Base-by-base conservation (phyloP, 108 stramenopile species). In the Skeletonema costatum region DNA sequence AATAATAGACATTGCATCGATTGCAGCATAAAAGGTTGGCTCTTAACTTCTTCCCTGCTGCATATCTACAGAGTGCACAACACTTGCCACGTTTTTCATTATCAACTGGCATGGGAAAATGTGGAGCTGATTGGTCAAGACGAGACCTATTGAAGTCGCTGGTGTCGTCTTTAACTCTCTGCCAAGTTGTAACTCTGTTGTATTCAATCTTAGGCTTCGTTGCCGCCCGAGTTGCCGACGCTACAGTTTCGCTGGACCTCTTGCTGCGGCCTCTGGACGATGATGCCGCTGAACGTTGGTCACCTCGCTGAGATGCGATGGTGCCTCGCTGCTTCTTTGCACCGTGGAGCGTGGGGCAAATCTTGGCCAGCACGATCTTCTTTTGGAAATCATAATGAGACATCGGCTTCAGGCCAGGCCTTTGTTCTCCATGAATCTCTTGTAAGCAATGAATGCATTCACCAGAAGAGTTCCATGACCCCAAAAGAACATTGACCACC, bases 401-500 rank as follows among this genome's bases (percentile, higher is more conserved):
- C 64, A 62, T 50, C 9, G 16, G 51, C 35, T 50, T 21, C n/a
- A n/a, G n/a, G n/a, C n/a, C 67, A 17, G 41, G 8, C 48, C 74
- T 41, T 67, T 53, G 33, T 21, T 42, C 17, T 36, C 65, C 42
- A 29, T 53, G 31, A 53, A 66, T 17, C 66, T 66, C 14, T 12
- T 59, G 21, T 50, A 53, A 29, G 30, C 21, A 14, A 53, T 35
- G 44, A 50, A 75, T 25, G 74, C 68, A 75, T 75, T 75, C 19
- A 75, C 74, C 30, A 53, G 4, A 6, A 46, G 21, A n/a, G 39
- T 41, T 30, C 64, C 63, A 33, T 53, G 33, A 2, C 48, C 73
- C 83, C 83, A 84, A 36, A 69, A 39, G 32, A 71, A 76, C 21
- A 75, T 61, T 16, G 83, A 66, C 83, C 83, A 79, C 77, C 83